A percentile compares a stretch with the other conserved stretches of the same genome.
Evolutionary conservation across 2,329 filamentous ascomycete species (phyloP).

Genomic region (Purpureocillium lavendulum): DNA sequence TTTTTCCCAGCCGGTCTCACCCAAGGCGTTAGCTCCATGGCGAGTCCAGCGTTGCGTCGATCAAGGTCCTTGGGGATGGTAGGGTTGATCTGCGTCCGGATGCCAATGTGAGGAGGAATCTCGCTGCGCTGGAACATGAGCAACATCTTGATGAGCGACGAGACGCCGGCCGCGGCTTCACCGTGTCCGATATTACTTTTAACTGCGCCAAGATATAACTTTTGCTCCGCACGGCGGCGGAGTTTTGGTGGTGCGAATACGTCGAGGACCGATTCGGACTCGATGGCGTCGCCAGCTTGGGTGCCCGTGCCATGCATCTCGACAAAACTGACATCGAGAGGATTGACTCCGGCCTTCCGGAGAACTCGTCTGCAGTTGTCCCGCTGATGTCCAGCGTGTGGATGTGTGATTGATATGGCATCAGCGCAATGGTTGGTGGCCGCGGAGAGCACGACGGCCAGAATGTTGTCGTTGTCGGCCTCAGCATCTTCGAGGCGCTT

Average conservation of each 20-base stretch:
- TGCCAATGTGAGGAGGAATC: constrained; percentile 45
- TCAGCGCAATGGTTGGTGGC: constrained; percentile 66
- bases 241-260: not conserved
- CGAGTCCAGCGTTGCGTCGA: constrained; percentile 30
- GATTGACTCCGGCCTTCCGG: too few species aligned
- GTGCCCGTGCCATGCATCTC: too few species aligned
- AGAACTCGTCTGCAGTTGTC: too few species aligned
- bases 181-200: constrained; percentile 45
- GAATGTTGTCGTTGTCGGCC: constrained; percentile 55
- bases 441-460: constrained; percentile 54
- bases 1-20: constrained; percentile 12
- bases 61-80: constrained; percentile 31
- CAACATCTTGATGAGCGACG: constrained; percentile 36
- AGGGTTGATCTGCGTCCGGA: constrained; percentile 39
- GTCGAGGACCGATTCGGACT: not conserved
- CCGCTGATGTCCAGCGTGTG: constrained; percentile 39
- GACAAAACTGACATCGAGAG: too few species aligned
- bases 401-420: constrained; percentile 63
- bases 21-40: constrained; percentile 26
- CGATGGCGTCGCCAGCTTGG: too few species aligned
- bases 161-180: constrained; percentile 33
- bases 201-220: constrained; percentile 36
- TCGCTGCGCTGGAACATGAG: constrained; percentile 37
- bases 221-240: too few species aligned
- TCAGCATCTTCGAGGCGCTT: constrained; percentile 38